Conservation (phyloP, 306 rosid species). For the Cotoneaster glaucophyllus region DNA sequence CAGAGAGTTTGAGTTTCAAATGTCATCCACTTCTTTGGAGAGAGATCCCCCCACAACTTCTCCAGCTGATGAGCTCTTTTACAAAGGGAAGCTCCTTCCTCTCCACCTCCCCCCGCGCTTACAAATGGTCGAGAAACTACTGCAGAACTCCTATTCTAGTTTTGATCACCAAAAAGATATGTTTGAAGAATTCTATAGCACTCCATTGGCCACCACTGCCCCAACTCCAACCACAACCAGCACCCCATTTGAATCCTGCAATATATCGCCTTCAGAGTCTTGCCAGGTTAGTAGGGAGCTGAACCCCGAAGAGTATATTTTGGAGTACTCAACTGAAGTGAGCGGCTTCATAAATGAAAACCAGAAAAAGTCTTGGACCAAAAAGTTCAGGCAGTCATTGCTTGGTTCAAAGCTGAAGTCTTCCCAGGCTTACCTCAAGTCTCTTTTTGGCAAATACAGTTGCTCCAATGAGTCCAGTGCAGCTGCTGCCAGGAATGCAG, state of each 20-base stretch:
- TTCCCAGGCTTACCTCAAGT: constrained; percentile 78
- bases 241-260: constrained; percentile 90
- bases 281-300: constrained; percentile 72
- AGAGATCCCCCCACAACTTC: constrained; percentile 59
- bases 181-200: constrained; percentile 63
- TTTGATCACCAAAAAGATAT: constrained; percentile 20
- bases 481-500: constrained; percentile 54
- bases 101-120: constrained; percentile 93
- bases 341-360: constrained; percentile 32
- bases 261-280: constrained; percentile 70
- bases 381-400: constrained; percentile 66
- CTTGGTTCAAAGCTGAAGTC: constrained; percentile 75
- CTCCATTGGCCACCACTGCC: constrained; percentile 64
- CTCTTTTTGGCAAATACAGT: constrained; percentile 72
- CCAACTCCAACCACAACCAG: constrained; percentile 58
- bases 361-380: constrained; percentile 67
- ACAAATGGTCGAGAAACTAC: constrained; percentile 82
- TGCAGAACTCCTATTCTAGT: constrained; percentile 38
- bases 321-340: constrained; percentile 28
- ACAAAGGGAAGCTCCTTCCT: constrained; percentile 96
- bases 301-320: constrained; percentile 46
- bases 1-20: constrained; percentile 96
- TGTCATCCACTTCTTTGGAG: constrained; percentile 57
- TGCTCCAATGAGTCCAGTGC: constrained; percentile 70
- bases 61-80: constrained; percentile 99